Percentiles rank a stretch among this genome's conserved stretches.
These are phyloP conservation scores for Poterioochromonas sp. DNA, from an alignment of 352 stramenopile species.

Conservation along the genomic window DNA sequence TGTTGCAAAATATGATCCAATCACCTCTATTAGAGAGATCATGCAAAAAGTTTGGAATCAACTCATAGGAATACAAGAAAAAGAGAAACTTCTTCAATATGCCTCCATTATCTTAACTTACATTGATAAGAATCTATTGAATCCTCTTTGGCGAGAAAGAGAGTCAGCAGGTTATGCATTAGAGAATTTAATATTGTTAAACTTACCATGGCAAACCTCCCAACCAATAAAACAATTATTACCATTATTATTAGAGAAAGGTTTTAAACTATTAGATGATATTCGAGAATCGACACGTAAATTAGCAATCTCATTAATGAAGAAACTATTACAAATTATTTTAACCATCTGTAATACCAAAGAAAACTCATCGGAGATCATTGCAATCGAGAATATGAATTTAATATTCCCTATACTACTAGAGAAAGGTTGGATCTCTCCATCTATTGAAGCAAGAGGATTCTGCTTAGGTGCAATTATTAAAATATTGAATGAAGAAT, in stretches of 20 bases:
- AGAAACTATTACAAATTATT: conserved; percentile 5
- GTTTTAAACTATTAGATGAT: conserved; percentile 28
- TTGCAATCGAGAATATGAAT: not conserved
- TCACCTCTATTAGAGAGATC: not conserved
- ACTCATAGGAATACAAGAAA: not conserved
- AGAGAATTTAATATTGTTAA: not conserved
- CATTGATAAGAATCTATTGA: not conserved
- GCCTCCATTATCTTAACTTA: not conserved
- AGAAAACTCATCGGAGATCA: not conserved
- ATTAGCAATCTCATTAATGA: conserved; percentile 4
- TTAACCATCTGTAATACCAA: not conserved
- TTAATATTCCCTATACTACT: conserved; percentile 10
- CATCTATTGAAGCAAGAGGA: conserved; percentile 5
- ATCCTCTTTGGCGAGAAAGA: conserved; percentile 12
- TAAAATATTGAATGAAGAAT: not conserved
- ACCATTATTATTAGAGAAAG: not conserved
- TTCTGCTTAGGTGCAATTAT: not conserved
- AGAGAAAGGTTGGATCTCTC: conserved; percentile 3
- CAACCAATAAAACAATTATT: not conserved
- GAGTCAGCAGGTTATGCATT: not conserved
- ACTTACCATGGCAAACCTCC: not conserved
- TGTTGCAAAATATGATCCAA: not conserved
- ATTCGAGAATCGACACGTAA: conserved; percentile 22
- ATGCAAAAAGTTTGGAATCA: conserved; percentile 8
- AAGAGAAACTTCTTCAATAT: not conserved